Conservation (phyloP, 78 protist genomes). For the Pigoraptor vietnamica region DNA sequence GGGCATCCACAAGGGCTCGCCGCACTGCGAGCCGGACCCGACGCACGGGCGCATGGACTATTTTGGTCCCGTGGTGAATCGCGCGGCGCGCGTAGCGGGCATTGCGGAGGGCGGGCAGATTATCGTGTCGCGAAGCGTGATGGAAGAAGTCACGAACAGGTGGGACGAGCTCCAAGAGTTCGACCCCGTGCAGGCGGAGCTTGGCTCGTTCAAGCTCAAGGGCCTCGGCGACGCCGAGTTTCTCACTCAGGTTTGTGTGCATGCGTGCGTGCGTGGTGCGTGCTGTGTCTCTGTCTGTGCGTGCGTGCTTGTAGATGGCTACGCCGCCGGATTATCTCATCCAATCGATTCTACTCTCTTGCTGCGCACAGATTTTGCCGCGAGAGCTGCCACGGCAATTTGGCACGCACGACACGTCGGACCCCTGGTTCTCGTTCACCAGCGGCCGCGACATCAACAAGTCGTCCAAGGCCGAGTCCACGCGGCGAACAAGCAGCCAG, state of each 20-base stretch:
- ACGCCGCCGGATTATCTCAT: no score
- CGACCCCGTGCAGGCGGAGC: not conserved
- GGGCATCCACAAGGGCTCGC: conserved; percentile 60
- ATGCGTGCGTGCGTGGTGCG: not conserved
- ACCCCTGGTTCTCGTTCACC: not conserved
- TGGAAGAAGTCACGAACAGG: not conserved
- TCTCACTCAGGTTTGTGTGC: not conserved
- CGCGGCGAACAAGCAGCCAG: not conserved
- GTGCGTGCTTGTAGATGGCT: not conserved
- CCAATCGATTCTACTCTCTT: no score
- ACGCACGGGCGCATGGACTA: conserved; percentile 40
- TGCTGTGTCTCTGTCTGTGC: not conserved
- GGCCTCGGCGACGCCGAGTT: not conserved
- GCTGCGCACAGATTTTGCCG: not conserved
- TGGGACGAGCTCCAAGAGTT: not conserved
- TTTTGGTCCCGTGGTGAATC: conserved; percentile 54
- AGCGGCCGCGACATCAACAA: not conserved
- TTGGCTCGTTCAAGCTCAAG: conserved; percentile 2
- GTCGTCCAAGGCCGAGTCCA: not conserved
- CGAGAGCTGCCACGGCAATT: not conserved
- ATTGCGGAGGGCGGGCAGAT: conserved; percentile 62
- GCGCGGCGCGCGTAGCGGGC: conserved; percentile 42
- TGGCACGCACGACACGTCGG: not conserved
- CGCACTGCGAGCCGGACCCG: conserved; percentile 40
- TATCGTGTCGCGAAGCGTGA: not conserved